Percentiles rank a stretch among this genome's conserved stretches.
Conservation (phyloP, 2,329 filamentous ascomycete genomes). For the Beauveria sp. region DNA sequence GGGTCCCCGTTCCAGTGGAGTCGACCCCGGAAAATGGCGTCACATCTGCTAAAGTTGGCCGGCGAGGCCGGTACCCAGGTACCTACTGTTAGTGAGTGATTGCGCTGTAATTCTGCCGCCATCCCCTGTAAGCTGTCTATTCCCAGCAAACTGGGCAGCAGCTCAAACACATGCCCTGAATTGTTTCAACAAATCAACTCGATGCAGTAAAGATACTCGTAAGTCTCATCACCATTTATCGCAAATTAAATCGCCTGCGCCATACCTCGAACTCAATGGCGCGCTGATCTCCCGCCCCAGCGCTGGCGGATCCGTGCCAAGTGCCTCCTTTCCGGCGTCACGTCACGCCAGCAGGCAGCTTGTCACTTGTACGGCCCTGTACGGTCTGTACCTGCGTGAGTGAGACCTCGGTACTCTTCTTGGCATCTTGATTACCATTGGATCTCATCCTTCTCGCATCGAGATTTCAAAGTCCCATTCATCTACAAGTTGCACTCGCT, state of each 20-base stretch:
- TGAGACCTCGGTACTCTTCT: background rate
- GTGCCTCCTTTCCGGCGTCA: constrained; percentile 4
- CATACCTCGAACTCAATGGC: background rate
- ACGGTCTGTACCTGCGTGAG: too few species aligned
- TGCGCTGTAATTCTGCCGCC: background rate
- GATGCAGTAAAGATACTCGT: too few species aligned
- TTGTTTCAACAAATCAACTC: background rate
- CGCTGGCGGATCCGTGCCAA: background rate
- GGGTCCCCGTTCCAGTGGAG: background rate
- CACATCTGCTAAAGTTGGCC: background rate
- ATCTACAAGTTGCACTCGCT: background rate
- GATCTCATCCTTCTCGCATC: background rate
- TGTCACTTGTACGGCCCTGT: background rate
- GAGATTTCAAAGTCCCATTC: background rate
- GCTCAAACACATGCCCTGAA: background rate
- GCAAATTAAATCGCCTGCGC: background rate
- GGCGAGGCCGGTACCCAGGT: too few species aligned
- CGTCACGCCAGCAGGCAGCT: background rate
- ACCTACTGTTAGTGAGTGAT: background rate
- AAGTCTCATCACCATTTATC: background rate
- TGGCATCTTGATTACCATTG: background rate
- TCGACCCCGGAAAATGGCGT: constrained; percentile 8
- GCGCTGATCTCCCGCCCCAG: constrained; percentile 1
- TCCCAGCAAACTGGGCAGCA: background rate
- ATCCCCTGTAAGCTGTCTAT: background rate